Base-by-base conservation (phyloP, 177 flowering plant genomes). In the Vitis hybrid region DNA sequence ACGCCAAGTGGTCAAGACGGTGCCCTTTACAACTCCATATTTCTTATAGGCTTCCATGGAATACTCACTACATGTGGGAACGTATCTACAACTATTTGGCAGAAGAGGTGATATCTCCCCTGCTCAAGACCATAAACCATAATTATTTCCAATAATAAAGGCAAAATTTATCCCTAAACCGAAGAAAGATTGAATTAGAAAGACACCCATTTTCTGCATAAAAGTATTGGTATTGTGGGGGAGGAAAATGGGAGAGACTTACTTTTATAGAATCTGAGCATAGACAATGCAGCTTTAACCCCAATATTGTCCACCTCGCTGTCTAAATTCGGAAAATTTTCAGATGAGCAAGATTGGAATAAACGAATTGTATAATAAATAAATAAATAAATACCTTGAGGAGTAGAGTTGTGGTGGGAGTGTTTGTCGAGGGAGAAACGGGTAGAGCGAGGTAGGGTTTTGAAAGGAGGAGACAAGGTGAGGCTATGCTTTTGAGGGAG, bases 11-110 rank as follows among this genome's bases (percentile, higher is more conserved):
- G 96, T 94, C 85, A 92, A 78, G 69, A 91, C 63, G 3, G 90
- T 87, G 15, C 99, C 99, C 80, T 91, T 94, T 0, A 69, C 81
- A 61, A 90, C 82, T 54, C 99, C 99, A 76, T 94, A 91, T 72
- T 82, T 91, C 84, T 90, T 90, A 84, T 91, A 94, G 49, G 99
- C 98, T 78, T 83, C 80, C 98, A 91, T 94, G 4, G 97, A 93
- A 69, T 94, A 94, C 80, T 92, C 99, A 68, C 99, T 94, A 72
- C 99, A 94, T 0, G 94, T 86, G 2, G 97, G 99, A 60, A 91
- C 84, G 67, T 87, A 94, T 3, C 98, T 82, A 68, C 99, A 94
- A 73, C 99, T 94, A 11, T 82, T 87, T 2, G 93, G 98, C 82
- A 94, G 60, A 65, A 92, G 9, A 4, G 98, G 99, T 46, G 99